Base-by-base conservation (phyloP, 108 stramenopile species). In the Schizochytrium sp. region DNA sequence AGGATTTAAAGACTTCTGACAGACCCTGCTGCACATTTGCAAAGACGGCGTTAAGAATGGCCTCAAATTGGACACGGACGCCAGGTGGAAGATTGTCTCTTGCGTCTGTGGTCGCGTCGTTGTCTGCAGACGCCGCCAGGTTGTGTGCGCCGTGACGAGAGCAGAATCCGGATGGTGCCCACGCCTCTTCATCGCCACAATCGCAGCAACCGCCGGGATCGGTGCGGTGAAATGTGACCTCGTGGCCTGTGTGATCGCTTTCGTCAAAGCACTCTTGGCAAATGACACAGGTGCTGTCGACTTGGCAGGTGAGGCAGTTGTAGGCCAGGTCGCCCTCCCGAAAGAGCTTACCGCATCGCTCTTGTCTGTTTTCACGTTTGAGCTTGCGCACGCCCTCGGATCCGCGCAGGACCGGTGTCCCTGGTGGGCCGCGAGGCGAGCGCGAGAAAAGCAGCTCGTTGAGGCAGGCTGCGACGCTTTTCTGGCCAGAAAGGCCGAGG, bases 161-260 rank as follows among this genome's bases (percentile, higher is more conserved):
- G 92, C 98, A 99, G 91, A 97, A 97, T 19, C 98, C 98, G 71
- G 93, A 93, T 8, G 92, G 90, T 28, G 92, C 93, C 98, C 98
- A 99, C 21, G 98, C 98, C 90, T 99, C 98, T 5, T 93, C 88
- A 91, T 99, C 98, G n/a, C 99, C 99, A 88, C 99, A 99, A 93
- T 99, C 99, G 88, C 99, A 99, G 92, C 99, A 99, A 59, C 99
- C 99, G 23, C 98, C 98, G 18, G 98, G 97, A 25, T 92, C 94
- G 43, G 98, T 97, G 57, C 96, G 94, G 91, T 99, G 98, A 91
- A 99, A 99, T 72, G 95, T 96, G 57, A 99, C 99, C 90, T 99
- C 97, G 90, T 99, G 98, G 5, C 98, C 98, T 23, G 94, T 93
- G 90, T 99, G 99, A 90, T 98, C 93, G 18, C 92, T 93, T 28